Evolutionary conservation across 1,139 yeast genomes (phyloP).

Genomic region (Kurtzmaniella quercitrusa): DNA sequence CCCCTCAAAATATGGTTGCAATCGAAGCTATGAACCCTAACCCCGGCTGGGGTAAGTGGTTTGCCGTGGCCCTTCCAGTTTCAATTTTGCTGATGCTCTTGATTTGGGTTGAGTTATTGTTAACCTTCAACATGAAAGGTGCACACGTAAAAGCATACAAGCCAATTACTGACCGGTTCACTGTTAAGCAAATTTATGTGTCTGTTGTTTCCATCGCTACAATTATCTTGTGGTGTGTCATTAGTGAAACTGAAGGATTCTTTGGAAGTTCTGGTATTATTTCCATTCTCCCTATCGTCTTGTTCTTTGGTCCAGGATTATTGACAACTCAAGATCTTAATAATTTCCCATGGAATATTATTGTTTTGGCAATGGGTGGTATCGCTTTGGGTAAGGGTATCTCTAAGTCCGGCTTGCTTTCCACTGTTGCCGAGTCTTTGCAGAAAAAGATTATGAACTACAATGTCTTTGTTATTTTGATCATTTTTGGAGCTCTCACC

Average conservation of each 20-base stretch:
- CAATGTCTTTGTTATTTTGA: conserved; percentile 63
- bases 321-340: conserved; percentile 83
- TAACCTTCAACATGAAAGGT: conserved; percentile 59
- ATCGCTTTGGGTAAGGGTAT: conserved; percentile 90
- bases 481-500: conserved; percentile 75
- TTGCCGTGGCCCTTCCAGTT: conserved; percentile 80
- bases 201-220: conserved; percentile 63
- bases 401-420: conserved; percentile 77
- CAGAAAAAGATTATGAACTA: conserved; percentile 57
- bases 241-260: conserved; percentile 51
- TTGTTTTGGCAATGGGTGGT: conserved; percentile 95
- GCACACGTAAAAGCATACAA: conserved; percentile 49
- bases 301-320: conserved; percentile 85
- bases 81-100: conserved; percentile 56
- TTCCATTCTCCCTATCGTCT: conserved; percentile 76
- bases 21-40: conserved; percentile 81
- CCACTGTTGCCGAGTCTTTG: conserved; percentile 70
- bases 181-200: conserved; percentile 70
- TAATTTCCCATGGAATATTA: conserved; percentile 91
- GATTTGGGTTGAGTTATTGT: conserved; percentile 67
- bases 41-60: conserved; percentile 97
- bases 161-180: conserved; percentile 68
- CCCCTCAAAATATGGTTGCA: conserved; percentile 92
- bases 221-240: conserved; percentile 81
- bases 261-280: conserved; percentile 91